Percentiles rank a stretch among this genome's conserved stretches.
These are phyloP conservation scores for Ganoderma lingzhi DNA, from an alignment of 1,284 basidiomycete species.

Conservation along the genomic window DNA sequence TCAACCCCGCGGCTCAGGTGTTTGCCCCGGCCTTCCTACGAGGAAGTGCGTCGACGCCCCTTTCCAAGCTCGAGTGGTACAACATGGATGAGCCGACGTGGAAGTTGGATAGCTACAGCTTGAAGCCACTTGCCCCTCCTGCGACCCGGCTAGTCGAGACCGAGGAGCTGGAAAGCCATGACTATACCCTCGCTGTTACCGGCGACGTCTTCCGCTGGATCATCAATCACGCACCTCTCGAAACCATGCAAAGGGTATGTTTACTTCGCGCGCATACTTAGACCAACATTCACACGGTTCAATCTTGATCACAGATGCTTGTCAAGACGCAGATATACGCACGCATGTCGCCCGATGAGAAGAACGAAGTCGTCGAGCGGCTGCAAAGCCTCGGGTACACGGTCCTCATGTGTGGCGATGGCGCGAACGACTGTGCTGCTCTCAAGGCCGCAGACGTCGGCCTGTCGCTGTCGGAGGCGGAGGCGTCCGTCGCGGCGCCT, in stretches of 20 bases:
- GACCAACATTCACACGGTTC: neutral
- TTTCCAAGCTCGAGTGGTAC: constrained; percentile 87
- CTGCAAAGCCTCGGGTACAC: constrained; percentile 95
- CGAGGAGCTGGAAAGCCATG: constrained; percentile 79
- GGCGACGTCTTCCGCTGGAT: constrained; percentile 99
- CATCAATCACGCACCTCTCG: constrained; percentile 93
- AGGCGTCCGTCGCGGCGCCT: constrained; percentile 98
- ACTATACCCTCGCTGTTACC: constrained; percentile 93
- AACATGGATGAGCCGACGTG: constrained; percentile 91
- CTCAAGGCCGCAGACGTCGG: constrained; percentile 99
- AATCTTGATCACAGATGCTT: constrained; percentile 77
- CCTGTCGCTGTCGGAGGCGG: constrained; percentile 95
- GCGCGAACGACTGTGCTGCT: constrained; percentile 98
- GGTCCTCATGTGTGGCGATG: constrained; percentile 98
- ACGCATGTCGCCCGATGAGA: constrained; percentile 99
- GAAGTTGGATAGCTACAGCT: constrained; percentile 89
- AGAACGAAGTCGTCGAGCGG: constrained; percentile 97
- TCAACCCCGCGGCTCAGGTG: constrained; percentile 91
- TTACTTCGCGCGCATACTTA: neutral
- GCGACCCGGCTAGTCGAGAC: constrained; percentile 72
- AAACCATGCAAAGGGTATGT: constrained; percentile 90
- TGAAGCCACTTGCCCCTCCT: constrained; percentile 80
- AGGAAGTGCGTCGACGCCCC: constrained; percentile 69
- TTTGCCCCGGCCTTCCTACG: constrained; percentile 86
- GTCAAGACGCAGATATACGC: constrained; percentile 98